Base-by-base conservation (phyloP, 768 basidiomycete species). In the Leucosporidium creatinivorum region DNA sequence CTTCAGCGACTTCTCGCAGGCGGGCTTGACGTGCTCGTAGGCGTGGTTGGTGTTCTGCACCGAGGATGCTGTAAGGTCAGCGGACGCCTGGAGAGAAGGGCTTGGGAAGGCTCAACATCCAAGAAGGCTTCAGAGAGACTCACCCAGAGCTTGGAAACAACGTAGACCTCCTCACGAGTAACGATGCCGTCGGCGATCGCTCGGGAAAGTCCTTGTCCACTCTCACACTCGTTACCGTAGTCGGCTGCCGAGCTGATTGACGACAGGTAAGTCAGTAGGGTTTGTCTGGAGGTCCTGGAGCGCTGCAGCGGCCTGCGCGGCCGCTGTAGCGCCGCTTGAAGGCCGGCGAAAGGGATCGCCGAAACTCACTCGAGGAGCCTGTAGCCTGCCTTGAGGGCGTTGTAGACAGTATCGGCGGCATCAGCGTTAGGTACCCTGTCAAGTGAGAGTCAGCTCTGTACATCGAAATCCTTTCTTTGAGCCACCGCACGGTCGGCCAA, bases 91-190 rank as follows among this genome's bases (percentile, higher is more conserved):
- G 3, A 3, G 39, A 44, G 13, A 44, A 6, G 3, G 39, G 10
- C 13, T 44, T 13, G 39, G 39, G 4, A 10, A 10, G 33, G 33
- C 33, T 33, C 33, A 44, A 36, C 5, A 12, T 12, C 33, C 33
- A 12, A 36, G 33, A 12, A 36, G 39, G 39, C 8, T 12, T 13
- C 2, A 44, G 39, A 44, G 64, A 56, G 31, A 12, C 49, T 9
- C 31, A 18, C 39, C 59, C 79, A 73, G 73, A 79, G 86, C 84
- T 93, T 93, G 70, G 89, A 89, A 59, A 89, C 90, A 72, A 93
- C 87, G 78, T 89, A 90, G 36, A 94, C 80, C 19, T 94, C 91
- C 77, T 91, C 89, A 47, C 92, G 84, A 79, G 88, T 91, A 65
- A 94, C 87, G 47, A 93, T 76, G 18, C 91, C 90, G 12, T 91